Evolutionary conservation across 805 yeast genomes (phyloP).

Genomic region (Candida caryicola): DNA sequence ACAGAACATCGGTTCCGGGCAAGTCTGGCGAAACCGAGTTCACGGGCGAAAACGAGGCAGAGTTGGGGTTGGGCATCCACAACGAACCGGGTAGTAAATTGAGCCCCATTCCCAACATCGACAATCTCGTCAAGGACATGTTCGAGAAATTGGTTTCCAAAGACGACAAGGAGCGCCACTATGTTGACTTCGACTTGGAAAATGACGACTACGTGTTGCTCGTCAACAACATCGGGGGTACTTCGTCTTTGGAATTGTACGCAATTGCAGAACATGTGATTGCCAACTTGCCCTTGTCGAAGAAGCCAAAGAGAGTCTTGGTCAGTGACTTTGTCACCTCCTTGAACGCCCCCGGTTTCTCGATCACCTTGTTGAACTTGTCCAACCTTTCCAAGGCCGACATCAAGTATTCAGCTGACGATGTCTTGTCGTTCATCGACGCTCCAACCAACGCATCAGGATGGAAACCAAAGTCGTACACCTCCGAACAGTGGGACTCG

Average conservation of each 20-base stretch:
- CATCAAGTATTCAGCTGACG: constrained; percentile 23
- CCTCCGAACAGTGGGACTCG: constrained; percentile 30
- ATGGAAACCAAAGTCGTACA: constrained; percentile 56
- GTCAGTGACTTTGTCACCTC: constrained; percentile 86
- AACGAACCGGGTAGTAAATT: constrained; percentile 85
- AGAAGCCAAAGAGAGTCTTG: constrained; percentile 65
- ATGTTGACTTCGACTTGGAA: constrained; percentile 60
- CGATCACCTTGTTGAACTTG: constrained; percentile 75
- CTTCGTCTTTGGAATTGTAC: constrained; percentile 73
- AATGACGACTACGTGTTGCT: constrained; percentile 66
- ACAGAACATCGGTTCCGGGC: constrained; percentile 89
- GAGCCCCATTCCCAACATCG: constrained; percentile 68
- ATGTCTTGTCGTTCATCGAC: constrained; percentile 57
- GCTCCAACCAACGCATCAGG: constrained; percentile 76
- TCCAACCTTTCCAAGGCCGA: constrained; percentile 42
- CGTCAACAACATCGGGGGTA: constrained; percentile 87
- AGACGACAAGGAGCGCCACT: constrained; percentile 73
- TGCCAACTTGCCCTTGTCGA: constrained; percentile 48
- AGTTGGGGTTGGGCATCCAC: constrained; percentile 94
- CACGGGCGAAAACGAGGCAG: constrained; percentile 64
- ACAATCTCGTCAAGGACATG: constrained; percentile 54
- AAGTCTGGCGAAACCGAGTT: constrained; percentile 45
- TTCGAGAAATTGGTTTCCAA: constrained; percentile 59
- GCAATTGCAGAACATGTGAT: constrained; percentile 65
- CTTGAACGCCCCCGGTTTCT: constrained; percentile 88